Base-by-base conservation (phyloP, 1,139 yeast genomes). In the Yamadazyma diddensiae region DNA sequence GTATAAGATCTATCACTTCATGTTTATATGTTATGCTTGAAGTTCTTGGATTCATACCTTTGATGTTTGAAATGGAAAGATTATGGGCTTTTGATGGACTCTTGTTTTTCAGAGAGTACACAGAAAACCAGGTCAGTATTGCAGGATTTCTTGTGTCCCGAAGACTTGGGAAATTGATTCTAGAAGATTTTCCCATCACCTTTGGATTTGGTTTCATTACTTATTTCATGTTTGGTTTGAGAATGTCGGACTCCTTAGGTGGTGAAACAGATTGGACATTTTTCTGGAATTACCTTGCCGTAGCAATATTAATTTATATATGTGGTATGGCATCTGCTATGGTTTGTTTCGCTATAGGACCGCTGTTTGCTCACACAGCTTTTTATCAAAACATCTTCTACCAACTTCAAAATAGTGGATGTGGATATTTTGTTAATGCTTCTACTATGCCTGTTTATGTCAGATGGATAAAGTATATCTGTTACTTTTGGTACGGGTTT, bases 391-490 rank as follows among this genome's bases (percentile, higher is more conserved):
- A 83, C 47, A 52, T 79, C 31, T 71, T 78, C 37, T 82, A 78
- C 50, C 86, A 88, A 25, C 56, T 82, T 19, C 88, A 84, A 50
- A 78, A 85, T 31, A 74, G 82, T 66, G 86, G 88, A 0, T 81
- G 88, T 55, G 95, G 95, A 0, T 84, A 78, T 55, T 85, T 83
- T 48, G 84, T 81, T 14, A 85, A 83, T 54, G 77, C 90, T 0
- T 63, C 69, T 12, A 70, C 79, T 2, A 73, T 85, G 80, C 95
- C 95, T 0, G 94, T 84, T 3, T 86, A 86, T 49, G 94, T 86
- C 4, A 68, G 90, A 23, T 86, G 95, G 95, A 69, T 80, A 5
- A 83, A 81, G 49, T 86, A 84, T 53, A 57, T 79, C 33, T 79
- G 90, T 0, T 82, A 77, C 48, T 73, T 82, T 36, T 86, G 92